These are phyloP conservation scores for Cladophialophora psammophila DNA, from an alignment of 2,329 filamentous ascomycete genomes.

Conservation along the genomic window DNA sequence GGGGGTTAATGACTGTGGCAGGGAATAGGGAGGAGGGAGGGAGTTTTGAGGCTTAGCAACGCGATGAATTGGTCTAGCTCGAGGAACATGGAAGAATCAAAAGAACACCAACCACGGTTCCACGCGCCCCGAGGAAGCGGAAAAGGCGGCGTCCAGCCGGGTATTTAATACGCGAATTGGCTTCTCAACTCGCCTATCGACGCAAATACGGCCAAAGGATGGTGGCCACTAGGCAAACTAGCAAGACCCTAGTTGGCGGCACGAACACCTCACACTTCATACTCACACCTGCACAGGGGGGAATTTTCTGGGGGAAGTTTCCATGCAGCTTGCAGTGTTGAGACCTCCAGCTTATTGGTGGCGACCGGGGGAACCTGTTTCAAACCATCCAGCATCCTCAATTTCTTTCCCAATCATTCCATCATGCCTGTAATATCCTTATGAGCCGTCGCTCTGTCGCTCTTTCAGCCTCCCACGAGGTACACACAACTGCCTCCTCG, in stretches of 20 bases:
- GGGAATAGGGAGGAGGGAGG: not conserved
- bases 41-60: not conserved
- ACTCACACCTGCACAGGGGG: not conserved
- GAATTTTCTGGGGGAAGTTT: slow-evolving; percentile 7
- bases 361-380: slow-evolving; percentile 6
- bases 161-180: not conserved
- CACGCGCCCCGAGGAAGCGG: not conserved
- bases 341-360: not conserved
- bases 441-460: slow-evolving; percentile 4
- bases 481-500: not conserved
- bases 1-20: not conserved
- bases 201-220: not conserved
- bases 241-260: not conserved
- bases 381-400: slow-evolving; percentile 8
- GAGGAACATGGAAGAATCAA: slow-evolving; percentile 2
- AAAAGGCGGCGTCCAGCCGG: not conserved
- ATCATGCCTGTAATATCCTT: slow-evolving; percentile 8
- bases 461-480: not conserved
- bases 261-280: slow-evolving; percentile 10
- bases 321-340: slow-evolving; percentile 1
- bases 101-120: slow-evolving; percentile 10
- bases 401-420: not conserved
- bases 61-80: slow-evolving; percentile 18
- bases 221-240: too few species aligned
- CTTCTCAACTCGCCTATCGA: slow-evolving; percentile 21